Evolutionary conservation across 148 eudicot genomes (phyloP).

Genomic region (Vaccinium macrocarpon): DNA sequence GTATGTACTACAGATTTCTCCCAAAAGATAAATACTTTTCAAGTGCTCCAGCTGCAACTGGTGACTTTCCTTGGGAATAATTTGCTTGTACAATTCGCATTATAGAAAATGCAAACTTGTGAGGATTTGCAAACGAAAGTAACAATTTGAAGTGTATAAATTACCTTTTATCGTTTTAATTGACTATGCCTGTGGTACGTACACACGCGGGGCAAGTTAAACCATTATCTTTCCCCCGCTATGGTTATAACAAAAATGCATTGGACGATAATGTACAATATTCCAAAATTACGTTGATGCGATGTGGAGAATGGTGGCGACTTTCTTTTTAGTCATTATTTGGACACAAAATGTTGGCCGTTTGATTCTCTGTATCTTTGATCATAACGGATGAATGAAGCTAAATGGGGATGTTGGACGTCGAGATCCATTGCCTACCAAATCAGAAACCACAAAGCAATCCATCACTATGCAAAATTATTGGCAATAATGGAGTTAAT

Average conservation of each 20-base stretch:
- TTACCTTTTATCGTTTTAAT: conserved; percentile 4
- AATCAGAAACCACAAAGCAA: conserved; percentile 11
- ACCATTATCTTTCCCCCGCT: background rate
- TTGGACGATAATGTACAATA: background rate
- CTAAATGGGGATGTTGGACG: conserved; percentile 21
- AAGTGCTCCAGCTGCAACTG: background rate
- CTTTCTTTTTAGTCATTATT: background rate
- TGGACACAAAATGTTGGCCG: conserved; percentile 11
- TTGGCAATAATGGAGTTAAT: background rate
- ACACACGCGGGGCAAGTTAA: background rate
- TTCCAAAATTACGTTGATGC: background rate
- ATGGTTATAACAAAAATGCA: background rate
- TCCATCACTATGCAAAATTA: background rate
- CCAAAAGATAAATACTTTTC: background rate
- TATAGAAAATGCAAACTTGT: background rate
- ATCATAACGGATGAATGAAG: conserved; percentile 21
- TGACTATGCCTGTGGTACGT: background rate
- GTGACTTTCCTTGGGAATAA: background rate
- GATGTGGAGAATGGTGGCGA: background rate
- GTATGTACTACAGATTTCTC: background rate
- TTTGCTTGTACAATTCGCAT: background rate
- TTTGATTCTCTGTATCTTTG: conserved; percentile 24
- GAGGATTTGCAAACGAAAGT: background rate
- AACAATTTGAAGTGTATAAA: background rate
- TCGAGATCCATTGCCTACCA: conserved; percentile 28